phyloP scores from a whole-genome alignment of 441 rosid species.

The Croton laevigatus region DNA sequence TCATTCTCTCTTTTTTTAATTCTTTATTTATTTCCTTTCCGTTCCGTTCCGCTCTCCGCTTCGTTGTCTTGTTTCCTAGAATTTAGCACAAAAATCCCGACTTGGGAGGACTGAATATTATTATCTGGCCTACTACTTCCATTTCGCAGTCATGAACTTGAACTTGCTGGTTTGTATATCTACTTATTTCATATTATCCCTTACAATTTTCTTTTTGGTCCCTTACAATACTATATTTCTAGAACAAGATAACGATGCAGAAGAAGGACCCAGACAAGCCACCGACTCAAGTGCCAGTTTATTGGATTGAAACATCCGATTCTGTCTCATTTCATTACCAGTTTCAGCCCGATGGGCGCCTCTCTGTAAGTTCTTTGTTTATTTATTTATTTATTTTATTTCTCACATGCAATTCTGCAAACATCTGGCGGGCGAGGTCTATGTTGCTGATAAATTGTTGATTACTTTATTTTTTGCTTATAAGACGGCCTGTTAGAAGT shows the following conservation, averaged over 20 bases:
- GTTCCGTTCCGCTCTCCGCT: not conserved
- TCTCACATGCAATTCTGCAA: constrained; percentile 17
- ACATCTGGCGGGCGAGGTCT: constrained; percentile 18
- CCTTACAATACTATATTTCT: not conserved
- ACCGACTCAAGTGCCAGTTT: constrained; percentile 34
- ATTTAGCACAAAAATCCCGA: not conserved
- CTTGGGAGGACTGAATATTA: not conserved
- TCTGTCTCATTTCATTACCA: constrained; percentile 62
- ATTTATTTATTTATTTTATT: not conserved
- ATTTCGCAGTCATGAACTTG: constrained; percentile 20
- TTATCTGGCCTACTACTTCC: not conserved
- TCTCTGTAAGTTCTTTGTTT: constrained; percentile 47
- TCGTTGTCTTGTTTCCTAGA: not conserved
- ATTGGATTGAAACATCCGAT: constrained; percentile 73
- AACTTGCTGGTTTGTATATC: constrained; percentile 24
- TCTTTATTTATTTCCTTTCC: not conserved
- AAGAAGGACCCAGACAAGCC: constrained; percentile 46
- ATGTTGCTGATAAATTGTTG: not conserved
- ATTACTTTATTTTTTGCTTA: not conserved
- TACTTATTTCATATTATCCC: too few relatives aligned
- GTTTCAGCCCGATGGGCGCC: constrained; percentile 66
- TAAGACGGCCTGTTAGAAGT: not conserved
- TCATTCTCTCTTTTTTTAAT: not conserved
- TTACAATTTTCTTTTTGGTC: not conserved
- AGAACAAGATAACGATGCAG: constrained; percentile 55